phyloP scores from a whole-genome alignment of 1,284 basidiomycete species.

The Austroboletus novae-zelandiae region DNA sequence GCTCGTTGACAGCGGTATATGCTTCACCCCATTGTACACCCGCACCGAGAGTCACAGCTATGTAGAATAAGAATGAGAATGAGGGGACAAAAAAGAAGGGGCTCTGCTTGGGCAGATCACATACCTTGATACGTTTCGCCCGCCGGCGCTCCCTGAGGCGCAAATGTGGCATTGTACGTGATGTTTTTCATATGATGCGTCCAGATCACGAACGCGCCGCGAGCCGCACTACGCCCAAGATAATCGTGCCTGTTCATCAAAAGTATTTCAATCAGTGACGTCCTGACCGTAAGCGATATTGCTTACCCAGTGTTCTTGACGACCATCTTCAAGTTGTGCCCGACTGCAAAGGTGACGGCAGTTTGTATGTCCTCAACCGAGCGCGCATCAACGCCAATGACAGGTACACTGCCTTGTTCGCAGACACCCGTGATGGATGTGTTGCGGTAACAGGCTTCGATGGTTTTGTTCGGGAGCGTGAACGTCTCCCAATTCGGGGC shows the following conservation, averaged over 20 bases:
- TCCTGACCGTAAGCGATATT: background rate
- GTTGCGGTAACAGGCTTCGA: background rate
- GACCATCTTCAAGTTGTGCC: conserved; percentile 42
- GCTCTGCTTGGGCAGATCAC: background rate
- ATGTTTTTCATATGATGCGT: conserved; percentile 39
- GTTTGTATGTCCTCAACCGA: conserved; percentile 38
- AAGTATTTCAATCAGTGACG: background rate
- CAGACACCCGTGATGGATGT: conserved; percentile 3
- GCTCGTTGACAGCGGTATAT: conserved; percentile 36
- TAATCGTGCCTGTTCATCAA: conserved; percentile 31
- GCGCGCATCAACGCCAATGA: conserved; percentile 26
- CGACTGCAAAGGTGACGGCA: conserved; percentile 27
- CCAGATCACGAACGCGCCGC: conserved; percentile 39
- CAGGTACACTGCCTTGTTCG: conserved; percentile 16
- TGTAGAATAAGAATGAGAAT: background rate
- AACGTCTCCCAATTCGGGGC: background rate
- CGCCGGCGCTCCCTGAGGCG: conserved; percentile 29
- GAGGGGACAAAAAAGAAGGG: background rate
- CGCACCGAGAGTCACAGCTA: conserved; percentile 40
- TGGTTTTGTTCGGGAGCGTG: background rate
- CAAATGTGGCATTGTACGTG: conserved; percentile 30
- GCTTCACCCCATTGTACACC: conserved; percentile 48
- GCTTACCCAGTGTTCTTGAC: conserved; percentile 50
- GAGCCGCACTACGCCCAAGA: conserved; percentile 39
- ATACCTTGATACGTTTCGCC: conserved; percentile 16